phyloP scores from a whole-genome alignment of 345 rosid species.

The Hibiscus tridactylites region DNA sequence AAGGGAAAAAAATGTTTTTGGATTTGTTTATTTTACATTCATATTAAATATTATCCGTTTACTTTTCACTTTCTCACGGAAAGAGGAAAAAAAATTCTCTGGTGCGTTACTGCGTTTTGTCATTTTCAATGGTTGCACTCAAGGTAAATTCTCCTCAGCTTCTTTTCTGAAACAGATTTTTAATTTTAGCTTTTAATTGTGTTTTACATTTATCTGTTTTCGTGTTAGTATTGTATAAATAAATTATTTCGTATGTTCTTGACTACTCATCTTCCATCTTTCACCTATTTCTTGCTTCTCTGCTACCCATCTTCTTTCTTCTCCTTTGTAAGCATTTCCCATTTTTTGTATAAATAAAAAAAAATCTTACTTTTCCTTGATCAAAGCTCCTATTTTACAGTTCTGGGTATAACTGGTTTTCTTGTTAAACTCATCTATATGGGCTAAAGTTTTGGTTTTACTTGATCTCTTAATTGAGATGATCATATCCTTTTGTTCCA shows the following conservation, averaged over 20 bases:
- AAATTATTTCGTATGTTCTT: slow-evolving; percentile 15
- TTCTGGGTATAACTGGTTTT: slow-evolving; percentile 26
- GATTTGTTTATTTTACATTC: neutral
- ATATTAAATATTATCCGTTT: slow-evolving; percentile 18
- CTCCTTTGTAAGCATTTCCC: slow-evolving; percentile 20
- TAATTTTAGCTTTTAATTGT: neutral
- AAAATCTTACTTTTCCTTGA: slow-evolving; percentile 8
- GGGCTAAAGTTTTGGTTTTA: slow-evolving; percentile 1
- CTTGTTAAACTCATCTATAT: slow-evolving; percentile 18
- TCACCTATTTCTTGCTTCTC: slow-evolving; percentile 20
- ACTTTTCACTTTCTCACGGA: neutral
- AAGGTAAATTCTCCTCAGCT: slow-evolving; percentile 36
- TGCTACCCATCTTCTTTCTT: slow-evolving; percentile 16
- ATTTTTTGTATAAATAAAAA: slow-evolving; percentile 3
- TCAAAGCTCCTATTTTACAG: slow-evolving; percentile 16
- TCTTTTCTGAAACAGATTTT: slow-evolving; percentile 9
- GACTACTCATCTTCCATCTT: slow-evolving; percentile 24
- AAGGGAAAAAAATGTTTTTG: neutral
- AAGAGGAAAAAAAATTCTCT: neutral
- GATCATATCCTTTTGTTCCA: slow-evolving; percentile 14
- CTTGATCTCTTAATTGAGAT: slow-evolving; percentile 11
- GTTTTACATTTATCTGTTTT: neutral
- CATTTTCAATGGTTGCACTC: slow-evolving; percentile 51
- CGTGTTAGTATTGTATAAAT: slow-evolving; percentile 2
- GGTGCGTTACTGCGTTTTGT: slow-evolving; percentile 35